These are phyloP conservation scores for Russula griseocarnosa DNA, from an alignment of 768 basidiomycete species.

Conservation along the genomic window DNA sequence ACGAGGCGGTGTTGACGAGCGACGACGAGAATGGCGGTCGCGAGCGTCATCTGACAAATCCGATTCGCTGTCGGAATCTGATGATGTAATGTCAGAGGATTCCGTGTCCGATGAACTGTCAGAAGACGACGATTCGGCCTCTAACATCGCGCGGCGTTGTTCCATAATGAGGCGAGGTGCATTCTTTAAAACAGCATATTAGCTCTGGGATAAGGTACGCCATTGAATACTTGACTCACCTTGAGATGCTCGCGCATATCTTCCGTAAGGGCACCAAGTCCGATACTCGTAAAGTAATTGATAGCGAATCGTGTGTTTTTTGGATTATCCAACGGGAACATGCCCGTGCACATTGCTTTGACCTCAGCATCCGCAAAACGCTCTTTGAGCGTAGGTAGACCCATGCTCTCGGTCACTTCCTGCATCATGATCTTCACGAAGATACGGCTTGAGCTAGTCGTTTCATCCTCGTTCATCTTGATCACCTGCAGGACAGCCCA, in stretches of 20 bases:
- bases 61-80: slow-evolving; percentile 40
- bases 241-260: slow-evolving; percentile 96
- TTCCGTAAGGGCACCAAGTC: slow-evolving; percentile 85
- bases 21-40: slow-evolving; percentile 32
- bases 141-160: slow-evolving; percentile 83
- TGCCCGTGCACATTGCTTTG: slow-evolving; percentile 61
- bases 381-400: slow-evolving; percentile 79
- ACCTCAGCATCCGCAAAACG: slow-evolving; percentile 88
- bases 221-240: slow-evolving; percentile 43
- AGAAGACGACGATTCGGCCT: slow-evolving; percentile 53
- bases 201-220: not conserved
- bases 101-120: slow-evolving; percentile 41
- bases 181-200: slow-evolving; percentile 50
- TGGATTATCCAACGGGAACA: slow-evolving; percentile 96
- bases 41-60: slow-evolving; percentile 37
- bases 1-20: slow-evolving; percentile 36
- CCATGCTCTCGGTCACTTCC: slow-evolving; percentile 94
- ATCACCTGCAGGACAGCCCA: slow-evolving; percentile 84
- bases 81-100: slow-evolving; percentile 37
- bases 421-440: slow-evolving; percentile 96
- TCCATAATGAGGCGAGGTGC: slow-evolving; percentile 92
- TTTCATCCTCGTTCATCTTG: slow-evolving; percentile 96
- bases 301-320: slow-evolving; percentile 95
- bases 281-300: slow-evolving; percentile 97
- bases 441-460: slow-evolving; percentile 92